These are phyloP conservation scores for Nemania serpens DNA, from an alignment of 2,329 filamentous ascomycete genomes.

Conservation along the genomic window DNA sequence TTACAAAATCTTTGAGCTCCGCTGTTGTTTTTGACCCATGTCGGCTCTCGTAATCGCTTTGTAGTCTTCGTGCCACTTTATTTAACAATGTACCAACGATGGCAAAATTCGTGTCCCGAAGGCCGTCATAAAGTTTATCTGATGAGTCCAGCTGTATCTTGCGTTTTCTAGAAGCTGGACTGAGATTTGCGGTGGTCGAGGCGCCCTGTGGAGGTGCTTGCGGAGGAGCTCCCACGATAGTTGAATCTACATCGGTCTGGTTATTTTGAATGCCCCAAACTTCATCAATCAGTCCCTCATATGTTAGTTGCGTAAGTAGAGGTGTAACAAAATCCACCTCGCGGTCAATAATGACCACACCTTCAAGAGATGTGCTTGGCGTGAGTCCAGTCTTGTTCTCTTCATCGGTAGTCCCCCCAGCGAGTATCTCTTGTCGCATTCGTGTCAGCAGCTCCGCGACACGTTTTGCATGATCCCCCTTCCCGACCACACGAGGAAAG, in stretches of 20 bases:
- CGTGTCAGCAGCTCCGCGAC: constrained; percentile 85
- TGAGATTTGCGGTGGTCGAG: constrained; percentile 59
- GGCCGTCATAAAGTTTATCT: constrained; percentile 84
- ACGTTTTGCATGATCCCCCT: constrained; percentile 90
- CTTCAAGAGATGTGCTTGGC: constrained; percentile 87
- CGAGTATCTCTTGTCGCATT: constrained; percentile 87
- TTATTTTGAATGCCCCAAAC: constrained; percentile 90
- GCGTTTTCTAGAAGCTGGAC: constrained; percentile 70
- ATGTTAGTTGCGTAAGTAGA: constrained; percentile 91
- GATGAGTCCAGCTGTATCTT: constrained; percentile 88
- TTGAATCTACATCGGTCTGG: constrained; percentile 89
- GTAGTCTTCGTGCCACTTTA: constrained; percentile 84
- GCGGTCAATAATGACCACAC: constrained; percentile 90
- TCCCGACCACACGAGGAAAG: constrained; percentile 92
- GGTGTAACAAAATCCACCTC: constrained; percentile 93
- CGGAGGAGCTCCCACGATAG: constrained; percentile 77
- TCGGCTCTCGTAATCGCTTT: constrained; percentile 84
- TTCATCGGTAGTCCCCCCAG: constrained; percentile 74
- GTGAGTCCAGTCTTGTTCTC: constrained; percentile 69
- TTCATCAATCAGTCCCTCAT: constrained; percentile 95
- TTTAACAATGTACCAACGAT: constrained; percentile 89
- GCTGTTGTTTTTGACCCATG: constrained; percentile 86
- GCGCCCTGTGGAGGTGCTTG: constrained; percentile 57
- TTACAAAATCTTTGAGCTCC: constrained; percentile 94
- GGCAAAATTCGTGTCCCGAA: constrained; percentile 93